These are phyloP conservation scores for Suillus weaverae DNA, from an alignment of 768 basidiomycete species.

Conservation along the genomic window DNA sequence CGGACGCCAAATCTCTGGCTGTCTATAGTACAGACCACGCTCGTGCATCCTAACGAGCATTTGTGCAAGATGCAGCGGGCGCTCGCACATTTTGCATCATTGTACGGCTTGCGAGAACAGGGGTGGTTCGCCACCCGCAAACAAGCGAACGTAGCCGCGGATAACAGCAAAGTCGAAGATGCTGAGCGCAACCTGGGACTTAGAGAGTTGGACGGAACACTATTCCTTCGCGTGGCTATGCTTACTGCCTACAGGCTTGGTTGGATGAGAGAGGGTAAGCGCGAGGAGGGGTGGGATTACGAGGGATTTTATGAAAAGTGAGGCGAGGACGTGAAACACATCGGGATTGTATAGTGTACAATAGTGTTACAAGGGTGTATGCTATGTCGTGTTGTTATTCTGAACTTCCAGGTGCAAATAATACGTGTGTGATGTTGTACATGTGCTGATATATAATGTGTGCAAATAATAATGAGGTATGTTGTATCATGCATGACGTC, in stretches of 20 bases:
- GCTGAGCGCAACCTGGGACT: conserved; percentile 25
- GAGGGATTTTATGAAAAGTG: conserved; percentile 25
- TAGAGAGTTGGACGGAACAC: conserved; percentile 25
- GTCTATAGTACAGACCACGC: conserved; percentile 32
- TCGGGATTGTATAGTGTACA: conserved; percentile 12
- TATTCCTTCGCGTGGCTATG: conserved; percentile 28
- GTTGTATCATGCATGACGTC: conserved; percentile 5
- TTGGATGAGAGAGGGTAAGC: conserved; percentile 38
- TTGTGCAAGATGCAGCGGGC: conserved; percentile 26
- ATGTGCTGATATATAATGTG: not conserved
- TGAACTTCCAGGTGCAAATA: not conserved
- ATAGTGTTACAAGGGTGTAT: conserved; percentile 7
- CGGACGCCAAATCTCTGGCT: conserved; percentile 36
- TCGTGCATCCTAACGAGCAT: conserved; percentile 33
- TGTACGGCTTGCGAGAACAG: conserved; percentile 18
- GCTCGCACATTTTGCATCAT: conserved; percentile 23
- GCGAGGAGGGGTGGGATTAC: conserved; percentile 28
- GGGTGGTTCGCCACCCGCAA: conserved; percentile 15
- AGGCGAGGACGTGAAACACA: not conserved
- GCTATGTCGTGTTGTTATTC: not conserved
- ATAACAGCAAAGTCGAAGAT: conserved; percentile 17
- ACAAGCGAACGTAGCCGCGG: conserved; percentile 9
- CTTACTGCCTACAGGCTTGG: conserved; percentile 30
- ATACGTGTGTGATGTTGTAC: not conserved
- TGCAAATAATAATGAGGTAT: conserved; percentile 5